Conservation (phyloP, 2,329 filamentous ascomycete genomes). For the Sporothrix schenckii region DNA sequence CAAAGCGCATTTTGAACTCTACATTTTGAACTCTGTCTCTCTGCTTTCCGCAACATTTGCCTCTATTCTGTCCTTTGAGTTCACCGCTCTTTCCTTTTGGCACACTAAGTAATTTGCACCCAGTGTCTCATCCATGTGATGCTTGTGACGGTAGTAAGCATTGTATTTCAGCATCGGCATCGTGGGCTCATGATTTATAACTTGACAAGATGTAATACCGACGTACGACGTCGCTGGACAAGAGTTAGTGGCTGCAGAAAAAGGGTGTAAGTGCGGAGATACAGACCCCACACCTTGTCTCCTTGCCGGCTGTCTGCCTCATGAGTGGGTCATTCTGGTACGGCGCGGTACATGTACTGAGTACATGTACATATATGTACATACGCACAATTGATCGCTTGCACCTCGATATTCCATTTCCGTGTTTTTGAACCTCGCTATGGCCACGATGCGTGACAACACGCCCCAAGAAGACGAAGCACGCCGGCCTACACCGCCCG, state of each 20-base stretch:
- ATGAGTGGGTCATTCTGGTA: too few relatives aligned
- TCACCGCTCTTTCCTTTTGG: not conserved
- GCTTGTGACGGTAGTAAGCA: not conserved
- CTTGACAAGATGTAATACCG: not conserved
- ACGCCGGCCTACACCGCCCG: too few relatives aligned
- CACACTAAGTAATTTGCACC: not conserved
- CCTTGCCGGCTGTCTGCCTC: too few relatives aligned
- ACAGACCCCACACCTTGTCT: too few relatives aligned
- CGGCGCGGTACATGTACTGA: too few relatives aligned
- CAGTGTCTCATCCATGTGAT: not conserved
- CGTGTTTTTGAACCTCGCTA: too few relatives aligned
- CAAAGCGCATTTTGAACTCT: not conserved
- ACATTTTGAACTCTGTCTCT: not conserved
- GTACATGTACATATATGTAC: too few relatives aligned
- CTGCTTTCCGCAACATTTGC: not conserved
- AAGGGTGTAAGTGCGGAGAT: too few relatives aligned
- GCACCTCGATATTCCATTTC: too few relatives aligned
- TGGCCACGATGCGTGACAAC: too few relatives aligned
- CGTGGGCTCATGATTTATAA: not conserved
- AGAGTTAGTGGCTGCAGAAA: not conserved
- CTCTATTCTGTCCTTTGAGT: not conserved
- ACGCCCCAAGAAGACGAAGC: too few relatives aligned
- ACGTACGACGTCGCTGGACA: not conserved
- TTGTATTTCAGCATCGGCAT: slow-evolving; percentile 1
- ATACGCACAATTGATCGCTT: too few relatives aligned